Conservation (phyloP, 495 filamentous ascomycete genomes). For the Hyphodiscus hymeniophilus region DNA sequence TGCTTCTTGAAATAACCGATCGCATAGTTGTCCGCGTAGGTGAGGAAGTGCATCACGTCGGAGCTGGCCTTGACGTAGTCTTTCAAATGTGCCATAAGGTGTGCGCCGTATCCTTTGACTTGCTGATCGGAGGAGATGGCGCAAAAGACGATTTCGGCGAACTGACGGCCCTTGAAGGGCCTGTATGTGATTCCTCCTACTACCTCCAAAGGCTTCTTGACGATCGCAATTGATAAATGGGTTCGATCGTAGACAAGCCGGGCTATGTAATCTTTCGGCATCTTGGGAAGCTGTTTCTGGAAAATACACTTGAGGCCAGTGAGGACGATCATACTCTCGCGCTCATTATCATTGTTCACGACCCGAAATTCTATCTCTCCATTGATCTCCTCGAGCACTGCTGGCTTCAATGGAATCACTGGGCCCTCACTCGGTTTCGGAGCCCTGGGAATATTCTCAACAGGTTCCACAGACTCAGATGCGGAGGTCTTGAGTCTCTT, state of each 20-base stretch:
- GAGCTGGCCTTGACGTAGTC: constrained; percentile 98
- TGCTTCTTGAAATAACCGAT: constrained; percentile 99
- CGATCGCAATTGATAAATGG: constrained; percentile 92
- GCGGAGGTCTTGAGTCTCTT: constrained; percentile 53
- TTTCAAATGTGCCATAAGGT: constrained; percentile 96
- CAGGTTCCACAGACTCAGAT: constrained; percentile 47
- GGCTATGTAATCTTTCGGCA: constrained; percentile 98
- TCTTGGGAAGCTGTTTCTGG: constrained; percentile 96
- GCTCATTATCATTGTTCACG: constrained; percentile 88
- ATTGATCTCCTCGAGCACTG: constrained; percentile 86
- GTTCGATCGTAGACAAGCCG: constrained; percentile 94
- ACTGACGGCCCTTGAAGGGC: constrained; percentile 85
- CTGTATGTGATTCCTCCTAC: constrained; percentile 96
- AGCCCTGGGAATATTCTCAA: constrained; percentile 31
- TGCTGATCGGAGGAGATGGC: constrained; percentile 97
- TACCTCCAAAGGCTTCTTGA: constrained; percentile 92
- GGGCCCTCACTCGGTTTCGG: constrained; percentile 36
- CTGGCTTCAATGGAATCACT: constrained; percentile 41
- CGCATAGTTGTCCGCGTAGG: constrained; percentile 97
- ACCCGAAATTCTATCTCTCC: constrained; percentile 97
- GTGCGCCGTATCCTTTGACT: constrained; percentile 96
- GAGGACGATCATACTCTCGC: constrained; percentile 86
- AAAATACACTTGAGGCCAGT: constrained; percentile 97
- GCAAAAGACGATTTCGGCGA: constrained; percentile 98
- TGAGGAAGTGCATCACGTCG: constrained; percentile 96